Evolutionary conservation across 2,329 filamentous ascomycete genomes (phyloP).

Genomic region (Ophiosphaerella korrae): DNA sequence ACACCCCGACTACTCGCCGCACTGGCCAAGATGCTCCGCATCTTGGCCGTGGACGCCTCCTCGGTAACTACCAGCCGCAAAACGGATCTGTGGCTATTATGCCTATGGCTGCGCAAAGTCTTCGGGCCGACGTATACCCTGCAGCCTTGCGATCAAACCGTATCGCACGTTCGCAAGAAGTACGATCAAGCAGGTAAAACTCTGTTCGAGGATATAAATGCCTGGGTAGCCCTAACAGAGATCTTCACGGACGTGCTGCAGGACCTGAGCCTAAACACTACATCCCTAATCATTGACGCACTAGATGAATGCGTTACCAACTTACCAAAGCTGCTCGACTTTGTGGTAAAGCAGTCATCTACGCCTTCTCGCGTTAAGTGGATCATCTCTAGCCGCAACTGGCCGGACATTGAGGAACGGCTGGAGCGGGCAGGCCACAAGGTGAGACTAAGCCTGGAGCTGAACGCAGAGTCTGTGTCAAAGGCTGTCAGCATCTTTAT

Average conservation of each 20-base stretch:
- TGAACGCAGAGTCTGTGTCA: conserved; percentile 42
- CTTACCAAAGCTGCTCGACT: conserved; percentile 4
- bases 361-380: conserved; percentile 15
- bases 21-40: too few species aligned
- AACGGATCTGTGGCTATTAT: too few species aligned
- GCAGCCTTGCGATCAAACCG: too few species aligned
- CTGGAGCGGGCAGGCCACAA: conserved; percentile 26
- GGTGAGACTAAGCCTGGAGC: conserved; percentile 34
- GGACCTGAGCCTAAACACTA: conserved; percentile 24
- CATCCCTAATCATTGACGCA: conserved; percentile 10
- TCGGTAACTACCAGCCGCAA: too few species aligned
- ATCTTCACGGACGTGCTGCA: conserved; percentile 51
- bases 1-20: too few species aligned
- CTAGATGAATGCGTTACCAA: conserved; percentile 9
- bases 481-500: conserved; percentile 40
- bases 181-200: background rate
- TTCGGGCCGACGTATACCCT: too few species aligned
- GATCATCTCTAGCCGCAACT: background rate
- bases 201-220: conserved; percentile 7
- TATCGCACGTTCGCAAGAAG: background rate
- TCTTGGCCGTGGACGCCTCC: too few species aligned
- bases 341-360: background rate
- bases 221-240: conserved; percentile 9
- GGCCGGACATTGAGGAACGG: conserved; percentile 39
- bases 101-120: too few species aligned